Base-by-base conservation (phyloP, 75 land plant species). In the Cryptomeria japonica region DNA sequence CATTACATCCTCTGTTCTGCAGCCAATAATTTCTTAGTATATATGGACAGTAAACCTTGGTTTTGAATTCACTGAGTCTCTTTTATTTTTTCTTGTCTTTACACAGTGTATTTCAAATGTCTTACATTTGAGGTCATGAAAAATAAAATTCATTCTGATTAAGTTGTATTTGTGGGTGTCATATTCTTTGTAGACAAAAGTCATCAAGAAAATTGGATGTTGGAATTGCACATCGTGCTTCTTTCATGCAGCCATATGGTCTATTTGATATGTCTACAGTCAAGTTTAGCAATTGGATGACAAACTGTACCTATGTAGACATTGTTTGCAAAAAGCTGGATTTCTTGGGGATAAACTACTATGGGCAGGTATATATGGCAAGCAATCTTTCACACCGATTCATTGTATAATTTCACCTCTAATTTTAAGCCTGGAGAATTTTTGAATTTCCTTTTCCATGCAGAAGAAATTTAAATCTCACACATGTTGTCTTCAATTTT, bases 171-270 rank as follows among this genome's bases (percentile, higher is more conserved):
- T 44, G 41, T 28, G 46, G 49, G 13, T 82, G 51, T 46, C 53
- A 12, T 46, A 44, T 41, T 46, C 3, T 82, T 46, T 34, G n/a
- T 11, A 82, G 84, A n/a, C 28, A 19, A 46, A 82, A 82, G 51
- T 3, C 84, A 82, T 41, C 38, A 46, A 38, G 87, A 87, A 93
- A 89, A n/a, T 55, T 93, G 47, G 84, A 87, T 39, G 96, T 98
- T 86, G 99, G 99, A 41, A 91, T 98, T 10, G 95, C 99, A 79
- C 99, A 98, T 92, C 96, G 97, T 90, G 94, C 95, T 42, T 97
- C 99, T 22, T 97, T 98, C 88, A 94, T 90, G 90, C 95, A 96
- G 37, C 99, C 99, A 72, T 96, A 98, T 91, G 99, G 99, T 79
- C 93, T 98, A 36, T 97, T 98, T 79, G 99, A 97, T 92, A 89